A percentile compares a stretch with the other conserved stretches of the same genome.
Conservation (phyloP, 169 alveolate genomes). For the Amoebophrya sp. region DNA sequence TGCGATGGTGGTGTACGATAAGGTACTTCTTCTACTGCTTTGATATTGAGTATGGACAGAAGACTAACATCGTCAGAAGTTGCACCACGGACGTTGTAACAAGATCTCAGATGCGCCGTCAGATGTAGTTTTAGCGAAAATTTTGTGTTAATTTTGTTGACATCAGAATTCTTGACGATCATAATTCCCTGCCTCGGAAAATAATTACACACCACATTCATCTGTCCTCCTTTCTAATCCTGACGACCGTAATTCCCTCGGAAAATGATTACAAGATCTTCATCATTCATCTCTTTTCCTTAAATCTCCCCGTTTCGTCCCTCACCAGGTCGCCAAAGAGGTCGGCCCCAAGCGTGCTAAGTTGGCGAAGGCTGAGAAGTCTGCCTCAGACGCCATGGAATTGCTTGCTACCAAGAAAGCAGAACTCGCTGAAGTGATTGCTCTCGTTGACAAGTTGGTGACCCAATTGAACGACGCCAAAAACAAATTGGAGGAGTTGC, state of each 20-base stretch:
- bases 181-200: no score
- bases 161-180: no score
- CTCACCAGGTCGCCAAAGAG: slow-evolving; percentile 69
- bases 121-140: no score
- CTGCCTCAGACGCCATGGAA: slow-evolving; percentile 81
- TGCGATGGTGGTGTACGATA: slow-evolving; percentile 67
- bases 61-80: no score
- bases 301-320: neutral
- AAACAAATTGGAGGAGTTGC: slow-evolving; percentile 69
- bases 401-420: slow-evolving; percentile 73
- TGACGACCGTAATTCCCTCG: no score
- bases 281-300: neutral
- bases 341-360: slow-evolving; percentile 81
- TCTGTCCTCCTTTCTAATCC: no score
- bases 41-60: no score
- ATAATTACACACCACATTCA: no score
- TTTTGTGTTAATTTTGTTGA: no score
- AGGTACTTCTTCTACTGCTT: neutral
- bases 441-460: slow-evolving; percentile 66
- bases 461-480: slow-evolving; percentile 70
- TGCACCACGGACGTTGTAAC: no score
- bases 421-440: slow-evolving; percentile 76
- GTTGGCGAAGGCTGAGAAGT: slow-evolving; percentile 80
- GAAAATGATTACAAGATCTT: no score
- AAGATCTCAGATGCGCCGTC: no score